Evolutionary conservation across 306 rosid species (phyloP).

Genomic region (Casuarina equisetifolia): DNA sequence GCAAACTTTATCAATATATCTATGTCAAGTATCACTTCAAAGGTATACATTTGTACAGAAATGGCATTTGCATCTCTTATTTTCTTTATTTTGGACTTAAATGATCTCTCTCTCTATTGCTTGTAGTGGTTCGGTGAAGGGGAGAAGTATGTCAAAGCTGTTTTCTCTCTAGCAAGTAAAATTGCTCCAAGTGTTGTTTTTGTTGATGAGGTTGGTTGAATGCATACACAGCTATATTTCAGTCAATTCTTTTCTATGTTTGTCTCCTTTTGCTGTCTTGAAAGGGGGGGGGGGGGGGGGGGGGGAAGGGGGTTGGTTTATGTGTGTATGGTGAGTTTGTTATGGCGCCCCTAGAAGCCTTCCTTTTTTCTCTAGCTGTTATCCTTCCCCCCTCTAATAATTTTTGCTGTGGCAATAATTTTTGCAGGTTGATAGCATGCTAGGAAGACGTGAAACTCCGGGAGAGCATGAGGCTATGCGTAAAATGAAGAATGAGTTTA

Average conservation of each 20-base stretch:
- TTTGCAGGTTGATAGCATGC: conserved; percentile 92
- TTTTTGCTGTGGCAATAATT: conserved; percentile 18
- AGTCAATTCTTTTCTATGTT: background rate
- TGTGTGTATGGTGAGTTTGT: too few species aligned
- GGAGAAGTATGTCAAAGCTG: conserved; percentile 93
- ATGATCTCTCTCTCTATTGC: conserved; percentile 21
- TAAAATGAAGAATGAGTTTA: conserved; percentile 96
- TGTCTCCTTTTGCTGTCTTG: too few species aligned
- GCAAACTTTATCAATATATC: conserved; percentile 96
- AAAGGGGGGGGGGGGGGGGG: background rate
- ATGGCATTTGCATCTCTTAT: background rate
- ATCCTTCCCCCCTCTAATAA: background rate
- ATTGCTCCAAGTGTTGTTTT: conserved; percentile 94
- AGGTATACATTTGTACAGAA: conserved; percentile 46
- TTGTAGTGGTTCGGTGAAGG: conserved; percentile 99
- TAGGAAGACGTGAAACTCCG: conserved; percentile 94
- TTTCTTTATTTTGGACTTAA: conserved; percentile 6
- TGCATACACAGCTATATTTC: background rate
- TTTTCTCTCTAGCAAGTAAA: conserved; percentile 94
- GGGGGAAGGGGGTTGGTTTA: too few species aligned
- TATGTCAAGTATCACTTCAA: conserved; percentile 93
- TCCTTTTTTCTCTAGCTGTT: background rate
- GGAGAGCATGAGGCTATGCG: conserved; percentile 98
- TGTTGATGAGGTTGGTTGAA: conserved; percentile 85
- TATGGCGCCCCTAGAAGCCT: background rate